phyloP scores from a whole-genome alignment of 352 stramenopile species.

The Phytophthora vignae region DNA sequence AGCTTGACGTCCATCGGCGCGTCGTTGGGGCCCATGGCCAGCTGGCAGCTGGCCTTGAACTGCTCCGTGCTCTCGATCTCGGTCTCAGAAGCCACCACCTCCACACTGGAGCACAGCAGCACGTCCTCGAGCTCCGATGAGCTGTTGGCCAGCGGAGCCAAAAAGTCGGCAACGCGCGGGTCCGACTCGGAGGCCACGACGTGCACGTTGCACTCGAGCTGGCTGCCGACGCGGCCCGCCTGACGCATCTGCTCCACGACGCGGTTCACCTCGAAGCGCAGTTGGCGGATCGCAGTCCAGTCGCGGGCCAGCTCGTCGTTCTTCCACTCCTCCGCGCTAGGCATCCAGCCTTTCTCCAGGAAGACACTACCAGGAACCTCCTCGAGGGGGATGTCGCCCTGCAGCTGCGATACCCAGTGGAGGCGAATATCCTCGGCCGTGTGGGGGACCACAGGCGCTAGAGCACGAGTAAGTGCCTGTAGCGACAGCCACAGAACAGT shows the following conservation, averaged over 20 bases:
- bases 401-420: slow-evolving; percentile 68
- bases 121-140: slow-evolving; percentile 71
- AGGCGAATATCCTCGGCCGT: slow-evolving; percentile 98
- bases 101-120: slow-evolving; percentile 73
- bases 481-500: slow-evolving; percentile 87
- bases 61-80: slow-evolving; percentile 46
- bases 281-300: slow-evolving; percentile 90
- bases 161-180: slow-evolving; percentile 66
- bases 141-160: slow-evolving; percentile 29
- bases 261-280: slow-evolving; percentile 88
- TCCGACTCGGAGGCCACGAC: slow-evolving; percentile 52
- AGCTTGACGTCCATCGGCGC: slow-evolving; percentile 61
- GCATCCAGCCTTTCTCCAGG: slow-evolving; percentile 68
- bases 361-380: slow-evolving; percentile 81
- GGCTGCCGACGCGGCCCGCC: slow-evolving; percentile 61
- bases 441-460: slow-evolving; percentile 95
- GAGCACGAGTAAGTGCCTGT: slow-evolving; percentile 61
- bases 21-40: slow-evolving; percentile 45
- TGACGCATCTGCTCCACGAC: slow-evolving; percentile 79
- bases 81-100: slow-evolving; percentile 43
- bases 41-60: slow-evolving; percentile 43
- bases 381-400: slow-evolving; percentile 51
- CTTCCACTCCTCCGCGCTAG: slow-evolving; percentile 57
- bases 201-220: slow-evolving; percentile 81
- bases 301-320: slow-evolving; percentile 65